Base-by-base conservation (phyloP, 768 basidiomycete species). In the Galerina sulciceps region DNA sequence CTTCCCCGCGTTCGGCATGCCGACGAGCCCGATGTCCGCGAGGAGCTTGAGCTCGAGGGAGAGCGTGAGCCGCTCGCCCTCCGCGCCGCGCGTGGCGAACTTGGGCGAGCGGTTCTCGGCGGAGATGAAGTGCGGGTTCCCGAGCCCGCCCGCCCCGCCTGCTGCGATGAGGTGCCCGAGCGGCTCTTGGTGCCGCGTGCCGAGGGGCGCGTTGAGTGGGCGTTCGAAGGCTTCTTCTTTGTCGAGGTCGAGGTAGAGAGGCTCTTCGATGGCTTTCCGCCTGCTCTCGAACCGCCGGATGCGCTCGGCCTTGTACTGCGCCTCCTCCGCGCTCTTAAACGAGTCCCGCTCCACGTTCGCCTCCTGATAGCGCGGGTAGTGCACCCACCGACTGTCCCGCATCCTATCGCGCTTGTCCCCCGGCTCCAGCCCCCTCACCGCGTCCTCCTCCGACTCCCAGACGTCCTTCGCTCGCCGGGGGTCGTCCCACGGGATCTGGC, bases 21-120 rank as follows among this genome's bases (percentile, higher is more conserved):
- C 97, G 2, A 99, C 95, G 17, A 99, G 78, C 0, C 94, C 97
- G n/a, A 99, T 81, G 71, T 99, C 96, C 2, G 96, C 94, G 3
- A 96, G 80, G 6, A 96, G 81, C 72, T 98, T 98, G 60, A 99
- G 88, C 71, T 97, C 96, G 13, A 99, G 79, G 17, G 87, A 82
- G n/a, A 99, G 81, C 1, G 90, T 89, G 61, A 96, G 75, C 4
- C 85, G 81, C 65, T 94, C 91, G 10, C 91, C 94, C 4, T 84
- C 83, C 8, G 82, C 79, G 0, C 93, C 94, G 15, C 87, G 83
- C 15, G 91, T 89, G 0, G 93, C 96, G 61, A 91, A 91, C 71
- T 94, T 93, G 3, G 96, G 94, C 0, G 92, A 88, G 2, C 93
- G 87, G 57, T 86, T 89, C 26, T 81, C 73, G 2, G 84, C 68